Evolutionary conservation across 257 asterid genomes (phyloP), one percentile per base, ranked within the genome.

Genomic region (Nicotiana tabacum): DNA sequence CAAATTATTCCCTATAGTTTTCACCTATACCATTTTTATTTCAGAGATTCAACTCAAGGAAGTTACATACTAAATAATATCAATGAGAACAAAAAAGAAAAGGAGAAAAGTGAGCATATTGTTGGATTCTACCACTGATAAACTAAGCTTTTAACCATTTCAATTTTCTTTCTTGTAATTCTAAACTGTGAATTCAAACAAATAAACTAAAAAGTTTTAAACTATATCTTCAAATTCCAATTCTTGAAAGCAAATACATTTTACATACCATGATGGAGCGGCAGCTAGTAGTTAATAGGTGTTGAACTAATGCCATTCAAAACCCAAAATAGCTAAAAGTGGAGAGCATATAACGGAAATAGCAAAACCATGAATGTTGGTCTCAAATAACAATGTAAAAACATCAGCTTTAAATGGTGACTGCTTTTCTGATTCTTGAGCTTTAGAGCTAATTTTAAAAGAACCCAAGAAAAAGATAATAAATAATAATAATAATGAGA

Each of bases 261-360:
- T 9, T 43, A 9, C 51, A 43, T 43, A 43, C 90, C 90, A 80
- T 84, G 62, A 83, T 82, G 70, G 82, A 66, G 85, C 83, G 86
- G 83, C 83, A 66, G 48, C 55, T 67, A 83, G 84, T 67, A 64
- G 85, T 84, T 24, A 82, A 68, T 56, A 85, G 67, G 32, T 77
- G 87, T 17, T 86, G 83, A 11, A 68, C 68, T 65, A 77, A 35
- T 37, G 82, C 84, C 88, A 86, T 88, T 57, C 62, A n/a, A 43
- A 60, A 65, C 77, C 80, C 80, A 53, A 74, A 32, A 43, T 66
- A 81, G 58, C 77, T 55, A 15, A 72, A 1, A 77, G 39, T 72
- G 13, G 3, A 21, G 5, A 21, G 60, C 8, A 21, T 1, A 21
- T 72, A 72, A 24, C 13, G 78, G 4, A 21, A 43, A 72, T 60